phyloP scores from a whole-genome alignment of 352 stramenopile species.

The Pythium periplocum region DNA sequence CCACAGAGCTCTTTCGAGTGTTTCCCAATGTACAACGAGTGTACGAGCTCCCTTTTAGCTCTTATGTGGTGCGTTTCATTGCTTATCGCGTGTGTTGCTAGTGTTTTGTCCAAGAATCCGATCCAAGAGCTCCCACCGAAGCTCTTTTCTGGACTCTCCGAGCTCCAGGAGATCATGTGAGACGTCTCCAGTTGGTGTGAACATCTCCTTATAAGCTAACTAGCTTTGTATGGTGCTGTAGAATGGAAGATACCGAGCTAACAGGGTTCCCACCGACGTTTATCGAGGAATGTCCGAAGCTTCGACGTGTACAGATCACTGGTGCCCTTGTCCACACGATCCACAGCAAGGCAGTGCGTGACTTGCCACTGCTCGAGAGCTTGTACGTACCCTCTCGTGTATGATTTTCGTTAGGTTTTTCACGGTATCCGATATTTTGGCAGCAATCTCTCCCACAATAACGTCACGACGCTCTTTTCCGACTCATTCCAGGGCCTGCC shows the following conservation, averaged over 20 bases:
- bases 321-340: slow-evolving; percentile 27
- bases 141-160: slow-evolving; percentile 37
- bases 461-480: slow-evolving; percentile 30
- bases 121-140: slow-evolving; percentile 38
- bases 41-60: slow-evolving; percentile 1
- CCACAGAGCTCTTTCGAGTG: slow-evolving; percentile 36
- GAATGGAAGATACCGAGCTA: slow-evolving; percentile 33
- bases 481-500: slow-evolving; percentile 46
- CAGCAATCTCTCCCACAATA: slow-evolving; percentile 38
- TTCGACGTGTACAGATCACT: slow-evolving; percentile 37
- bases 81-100: slow-evolving; percentile 5
- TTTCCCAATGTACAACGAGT: slow-evolving; percentile 24
- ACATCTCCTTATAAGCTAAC: not conserved
- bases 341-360: slow-evolving; percentile 20
- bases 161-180: slow-evolving; percentile 33
- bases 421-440: not conserved
- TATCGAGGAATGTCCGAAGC: slow-evolving; percentile 30
- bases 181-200: no score
- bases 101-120: slow-evolving; percentile 54
- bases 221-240: slow-evolving; percentile 2
- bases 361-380: slow-evolving; percentile 30
- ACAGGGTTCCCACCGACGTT: slow-evolving; percentile 24
- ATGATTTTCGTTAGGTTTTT: not conserved
- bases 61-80: not conserved
- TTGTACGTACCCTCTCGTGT: slow-evolving; percentile 22